These are phyloP conservation scores for Oldenlandia corymbosa DNA, from an alignment of 257 asterid genomes.

Conservation along the genomic window DNA sequence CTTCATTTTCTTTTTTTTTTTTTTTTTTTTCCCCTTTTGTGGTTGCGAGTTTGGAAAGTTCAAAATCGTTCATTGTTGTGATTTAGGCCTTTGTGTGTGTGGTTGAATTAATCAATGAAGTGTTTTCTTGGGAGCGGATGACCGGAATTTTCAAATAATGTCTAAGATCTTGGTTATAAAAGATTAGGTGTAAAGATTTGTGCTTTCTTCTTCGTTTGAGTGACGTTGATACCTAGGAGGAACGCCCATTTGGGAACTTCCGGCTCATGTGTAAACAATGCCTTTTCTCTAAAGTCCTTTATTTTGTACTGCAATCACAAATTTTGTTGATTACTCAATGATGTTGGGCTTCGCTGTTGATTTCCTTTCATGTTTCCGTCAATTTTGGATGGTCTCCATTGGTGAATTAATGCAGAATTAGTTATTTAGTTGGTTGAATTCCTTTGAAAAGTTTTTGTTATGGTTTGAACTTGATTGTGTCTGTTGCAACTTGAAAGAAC, in stretches of 20 bases:
- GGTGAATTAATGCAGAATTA: background rate
- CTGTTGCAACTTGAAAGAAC: background rate
- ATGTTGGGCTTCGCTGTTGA: background rate
- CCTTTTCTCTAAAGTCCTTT: background rate
- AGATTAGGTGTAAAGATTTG: background rate
- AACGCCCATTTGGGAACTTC: too few species aligned
- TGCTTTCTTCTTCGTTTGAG: too few species aligned
- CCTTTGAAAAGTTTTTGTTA: background rate
- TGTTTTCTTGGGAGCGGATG: background rate
- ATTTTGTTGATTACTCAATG: background rate
- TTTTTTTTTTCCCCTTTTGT: too few species aligned
- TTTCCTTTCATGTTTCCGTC: background rate
- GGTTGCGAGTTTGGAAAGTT: too few species aligned
- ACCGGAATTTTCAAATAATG: background rate
- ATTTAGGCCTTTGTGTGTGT: background rate
- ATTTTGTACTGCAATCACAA: background rate
- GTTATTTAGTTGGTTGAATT: background rate
- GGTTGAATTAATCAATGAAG: background rate
- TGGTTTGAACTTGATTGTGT: background rate
- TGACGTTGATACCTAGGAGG: too few species aligned
- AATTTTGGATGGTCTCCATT: background rate
- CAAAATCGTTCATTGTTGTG: background rate
- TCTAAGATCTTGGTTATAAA: background rate
- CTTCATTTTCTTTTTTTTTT: background rate
- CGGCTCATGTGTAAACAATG: background rate